phyloP scores from a whole-genome alignment of 73 alveolate genomes.

The Stentor coeruleus region DNA sequence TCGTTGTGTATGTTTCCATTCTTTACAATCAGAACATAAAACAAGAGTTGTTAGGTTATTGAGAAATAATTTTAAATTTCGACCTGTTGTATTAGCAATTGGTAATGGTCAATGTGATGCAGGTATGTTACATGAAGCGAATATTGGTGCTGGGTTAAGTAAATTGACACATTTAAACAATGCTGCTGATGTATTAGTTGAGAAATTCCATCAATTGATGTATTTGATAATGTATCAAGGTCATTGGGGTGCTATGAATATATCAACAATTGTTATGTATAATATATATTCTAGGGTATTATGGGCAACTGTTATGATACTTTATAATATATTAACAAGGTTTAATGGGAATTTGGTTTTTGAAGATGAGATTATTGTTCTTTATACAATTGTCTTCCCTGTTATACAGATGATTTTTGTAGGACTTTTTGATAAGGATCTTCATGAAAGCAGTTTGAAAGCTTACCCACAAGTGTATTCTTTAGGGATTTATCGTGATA shows the following conservation, averaged over 20 bases:
- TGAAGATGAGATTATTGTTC: background rate
- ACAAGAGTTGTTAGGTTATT: background rate
- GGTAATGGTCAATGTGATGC: background rate
- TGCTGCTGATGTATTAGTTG: background rate
- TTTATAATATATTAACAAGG: background rate
- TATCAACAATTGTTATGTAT: background rate
- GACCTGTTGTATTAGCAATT: background rate
- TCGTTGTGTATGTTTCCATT: conserved; percentile 21
- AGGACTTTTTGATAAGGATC: conserved; percentile 2
- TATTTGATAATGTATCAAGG: background rate
- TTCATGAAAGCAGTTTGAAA: background rate
- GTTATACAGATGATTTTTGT: background rate
- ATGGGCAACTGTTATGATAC: background rate
- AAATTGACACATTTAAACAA: background rate
- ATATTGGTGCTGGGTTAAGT: background rate
- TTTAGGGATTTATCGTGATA: background rate
- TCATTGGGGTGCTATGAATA: background rate
- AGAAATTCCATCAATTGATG: too few relatives aligned
- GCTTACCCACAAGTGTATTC: conserved; percentile 8
- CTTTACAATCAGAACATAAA: background rate
- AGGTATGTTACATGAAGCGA: background rate
- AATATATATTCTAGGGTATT: background rate
- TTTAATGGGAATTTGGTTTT: background rate
- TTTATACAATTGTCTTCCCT: background rate
- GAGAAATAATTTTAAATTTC: background rate